Conservation (phyloP, 108 stramenopile genomes). For the Asterionellopsis glacialis region DNA sequence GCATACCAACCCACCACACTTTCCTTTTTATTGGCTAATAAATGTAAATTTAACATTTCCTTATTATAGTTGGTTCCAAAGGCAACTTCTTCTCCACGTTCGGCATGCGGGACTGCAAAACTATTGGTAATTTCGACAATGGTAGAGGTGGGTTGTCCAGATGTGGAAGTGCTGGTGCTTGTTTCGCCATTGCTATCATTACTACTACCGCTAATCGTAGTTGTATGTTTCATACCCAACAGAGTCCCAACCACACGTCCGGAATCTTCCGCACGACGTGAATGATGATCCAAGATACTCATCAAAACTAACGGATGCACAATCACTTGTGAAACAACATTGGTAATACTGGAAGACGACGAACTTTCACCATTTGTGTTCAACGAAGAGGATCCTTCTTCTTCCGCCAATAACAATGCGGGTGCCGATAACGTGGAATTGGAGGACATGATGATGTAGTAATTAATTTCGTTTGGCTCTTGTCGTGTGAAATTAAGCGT, state of each 20-base stretch:
- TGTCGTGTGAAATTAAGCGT: no score
- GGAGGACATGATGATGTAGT: no score
- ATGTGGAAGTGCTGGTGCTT: neutral
- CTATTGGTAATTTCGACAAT: slow-evolving; percentile 91
- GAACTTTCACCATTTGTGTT: no score
- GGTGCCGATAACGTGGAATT: no score
- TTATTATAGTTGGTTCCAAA: slow-evolving; percentile 96
- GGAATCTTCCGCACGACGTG: slow-evolving; percentile 64
- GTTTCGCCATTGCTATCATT: neutral
- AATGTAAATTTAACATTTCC: slow-evolving; percentile 76
- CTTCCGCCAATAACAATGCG: no score
- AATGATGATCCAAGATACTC: slow-evolving; percentile 84
- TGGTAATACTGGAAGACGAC: neutral
- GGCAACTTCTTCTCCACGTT: slow-evolving; percentile 89
- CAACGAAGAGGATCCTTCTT: no score
- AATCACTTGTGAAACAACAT: slow-evolving; percentile 38
- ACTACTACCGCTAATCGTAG: slow-evolving; percentile 29
- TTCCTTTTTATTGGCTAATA: slow-evolving; percentile 80
- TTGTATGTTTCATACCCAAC: slow-evolving; percentile 61
- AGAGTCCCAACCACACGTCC: slow-evolving; percentile 85
- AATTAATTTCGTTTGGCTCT: no score
- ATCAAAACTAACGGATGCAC: slow-evolving; percentile 82
- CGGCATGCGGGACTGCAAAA: slow-evolving; percentile 95
- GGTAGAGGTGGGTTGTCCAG: neutral
- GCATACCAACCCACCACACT: slow-evolving; percentile 97